Base-by-base conservation (phyloP, 371 early-diverging fungal species). In the Mucor saturninus region DNA sequence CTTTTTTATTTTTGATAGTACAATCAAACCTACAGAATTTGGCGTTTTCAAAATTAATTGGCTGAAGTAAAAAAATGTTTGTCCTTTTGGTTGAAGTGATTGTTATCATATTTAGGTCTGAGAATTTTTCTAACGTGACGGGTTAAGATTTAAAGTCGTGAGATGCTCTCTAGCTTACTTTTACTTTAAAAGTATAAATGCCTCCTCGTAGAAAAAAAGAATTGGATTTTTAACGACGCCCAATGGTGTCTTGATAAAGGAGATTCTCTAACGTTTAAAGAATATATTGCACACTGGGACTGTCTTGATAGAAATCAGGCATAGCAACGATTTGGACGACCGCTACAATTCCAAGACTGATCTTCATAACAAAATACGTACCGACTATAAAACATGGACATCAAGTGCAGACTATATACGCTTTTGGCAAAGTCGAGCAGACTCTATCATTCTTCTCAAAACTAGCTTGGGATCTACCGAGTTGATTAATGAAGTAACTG, bases 201-300 rank as follows among this genome's bases (percentile, higher is more conserved):
- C n/a, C n/a, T n/a, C n/a, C n/a, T n/a, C n/a, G 21, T 21, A 35
- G 35, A 5, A 56, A 56, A 57, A 31, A 31, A 57, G 32, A 57
- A 46, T 48, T 4, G 9, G 46, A 60, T 61, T 51, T 55, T 62
- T 42, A 52, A 61, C 14, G 65, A 69, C 35, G 62, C 62, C 42
- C 61, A 59, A 56, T 69, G 69, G 69, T 69, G 69, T 39, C 42
- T 70, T 46, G 71, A 70, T 54, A 46, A 42, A 45, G 39, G 43
- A 10, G 40, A 57, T 14, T 13, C 21, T 37, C 56, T 70, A 14
- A 49, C 62, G 10, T 70, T 65, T 50, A 66, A 57, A 63, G 62
- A 53, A 32, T 65, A 54, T 62, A 65, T 69, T 63, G 60, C 48
- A 57, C 32, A 49, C 21, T 64, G 60, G 42, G 62, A 63, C 37